Evolutionary conservation across 495 filamentous ascomycete genomes (phyloP), one percentile per base, ranked within the genome.

Genomic region (Aeminium ludgeri): DNA sequence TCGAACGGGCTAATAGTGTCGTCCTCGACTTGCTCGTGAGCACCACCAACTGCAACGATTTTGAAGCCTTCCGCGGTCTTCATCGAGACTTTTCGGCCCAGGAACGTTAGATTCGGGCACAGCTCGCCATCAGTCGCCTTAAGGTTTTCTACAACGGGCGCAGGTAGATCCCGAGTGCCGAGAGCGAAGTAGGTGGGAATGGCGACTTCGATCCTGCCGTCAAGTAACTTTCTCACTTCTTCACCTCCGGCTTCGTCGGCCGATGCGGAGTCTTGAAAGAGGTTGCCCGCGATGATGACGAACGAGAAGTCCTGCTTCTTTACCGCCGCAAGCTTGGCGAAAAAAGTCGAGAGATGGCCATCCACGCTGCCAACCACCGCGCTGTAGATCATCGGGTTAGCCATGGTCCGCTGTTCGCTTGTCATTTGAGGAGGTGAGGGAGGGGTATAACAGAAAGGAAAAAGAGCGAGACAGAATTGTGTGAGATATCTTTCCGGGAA

Each of bases 281-380:
- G 67, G 49, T 95, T 78, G 38, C 89, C 89, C 15, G 75, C 68
- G 31, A 92, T 61, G 37, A 97, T 74, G 3, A 82, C 83, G 45
- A 94, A 77, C 11, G 81, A 65, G 57, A 96, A 94, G 46, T 64
- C 68, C 53, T 91, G 86, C 59, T 95, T 95, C 20, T 96, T 84
- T 6, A 94, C 60, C 16, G 76, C 70, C 1, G 74, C 59, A 8
- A 93, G 64, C 57, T 92, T 96, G 36, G 68, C 63, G 60, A 96
- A 89, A 0, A 79, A 73, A 11, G 73, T 57, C 31, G 63, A 60
- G 40, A 93, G 66, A 52, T 78, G 71, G 47, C 87, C 83, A 52
- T 82, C 76, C 25, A 87, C 61, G 46, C 74, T 70, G 7, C 89
- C 86, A 39, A 86, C 65, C 13, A 92, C 82, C 50, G 92, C 66